Conservation (phyloP, 1,139 yeast genomes). For the Scheffersomyces insectosa region DNA sequence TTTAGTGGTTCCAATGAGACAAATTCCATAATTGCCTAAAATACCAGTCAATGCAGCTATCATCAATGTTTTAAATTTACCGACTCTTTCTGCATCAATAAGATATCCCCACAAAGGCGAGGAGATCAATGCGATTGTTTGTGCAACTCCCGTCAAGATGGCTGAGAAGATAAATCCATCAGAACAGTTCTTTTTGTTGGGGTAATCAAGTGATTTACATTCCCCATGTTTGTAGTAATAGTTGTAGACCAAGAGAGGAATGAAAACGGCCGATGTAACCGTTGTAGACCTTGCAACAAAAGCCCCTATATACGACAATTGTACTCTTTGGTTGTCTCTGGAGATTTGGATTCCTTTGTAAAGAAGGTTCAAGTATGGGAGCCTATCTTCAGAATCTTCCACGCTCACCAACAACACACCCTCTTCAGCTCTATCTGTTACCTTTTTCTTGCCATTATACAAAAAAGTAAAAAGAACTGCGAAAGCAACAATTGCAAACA, state of each 20-base stretch:
- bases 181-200: slow-evolving; percentile 47
- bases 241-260: slow-evolving; percentile 63
- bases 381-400: slow-evolving; percentile 8
- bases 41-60: slow-evolving; percentile 35
- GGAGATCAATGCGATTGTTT: slow-evolving; percentile 53
- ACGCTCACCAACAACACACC: slow-evolving; percentile 9
- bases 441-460: slow-evolving; percentile 36
- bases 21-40: slow-evolving; percentile 34
- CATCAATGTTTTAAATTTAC: slow-evolving; percentile 30
- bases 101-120: slow-evolving; percentile 67
- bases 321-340: slow-evolving; percentile 30
- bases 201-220: slow-evolving; percentile 35
- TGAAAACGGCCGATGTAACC: slow-evolving; percentile 59
- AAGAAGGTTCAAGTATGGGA: slow-evolving; percentile 26
- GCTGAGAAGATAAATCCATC: slow-evolving; percentile 69
- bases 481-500: slow-evolving; percentile 39
- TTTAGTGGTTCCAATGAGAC: slow-evolving; percentile 16
- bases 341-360: slow-evolving; percentile 44
- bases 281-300: slow-evolving; percentile 67
- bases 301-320: slow-evolving; percentile 61
- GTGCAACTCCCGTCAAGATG: slow-evolving; percentile 66
- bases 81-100: slow-evolving; percentile 44
- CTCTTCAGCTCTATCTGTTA: slow-evolving; percentile 19
- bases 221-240: slow-evolving; percentile 52
- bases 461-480: slow-evolving; percentile 41